Percentiles rank a stretch among this genome's conserved stretches.
Evolutionary conservation across 2,329 filamentous ascomycete genomes (phyloP).

Genomic region (Pestalotiopsis sp.): DNA sequence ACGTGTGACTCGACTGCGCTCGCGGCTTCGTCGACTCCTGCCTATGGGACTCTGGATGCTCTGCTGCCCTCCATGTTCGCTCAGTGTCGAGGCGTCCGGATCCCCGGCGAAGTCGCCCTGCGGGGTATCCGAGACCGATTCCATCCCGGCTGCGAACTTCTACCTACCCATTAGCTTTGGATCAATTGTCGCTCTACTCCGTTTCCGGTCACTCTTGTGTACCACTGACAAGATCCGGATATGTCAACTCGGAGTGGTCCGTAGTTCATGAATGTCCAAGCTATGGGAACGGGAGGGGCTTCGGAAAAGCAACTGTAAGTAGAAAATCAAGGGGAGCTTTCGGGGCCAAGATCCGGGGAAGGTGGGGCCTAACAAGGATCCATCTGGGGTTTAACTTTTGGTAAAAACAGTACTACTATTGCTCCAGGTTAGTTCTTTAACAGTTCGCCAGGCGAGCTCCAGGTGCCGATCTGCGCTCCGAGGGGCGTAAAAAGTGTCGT

Average conservation of each 20-base stretch:
- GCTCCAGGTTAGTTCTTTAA: background rate
- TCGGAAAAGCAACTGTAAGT: conserved; percentile 1
- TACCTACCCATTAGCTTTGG: background rate
- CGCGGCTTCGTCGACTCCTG: conserved; percentile 23
- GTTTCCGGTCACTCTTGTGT: background rate
- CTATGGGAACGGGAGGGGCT: background rate
- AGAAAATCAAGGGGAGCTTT: background rate
- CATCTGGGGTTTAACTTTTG: background rate
- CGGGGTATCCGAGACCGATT: background rate
- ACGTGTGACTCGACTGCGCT: conserved; percentile 45
- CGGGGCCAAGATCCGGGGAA: background rate
- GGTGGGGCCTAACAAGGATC: background rate
- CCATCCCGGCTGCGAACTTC: background rate
- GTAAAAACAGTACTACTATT: background rate
- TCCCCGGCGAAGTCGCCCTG: background rate
- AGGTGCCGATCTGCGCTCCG: no score
- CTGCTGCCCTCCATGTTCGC: background rate
- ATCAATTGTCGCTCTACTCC: background rate
- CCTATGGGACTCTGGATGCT: background rate
- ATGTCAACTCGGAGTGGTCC: background rate
- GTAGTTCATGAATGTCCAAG: no score
- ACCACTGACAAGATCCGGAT: background rate
- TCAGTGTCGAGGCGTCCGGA: no score
- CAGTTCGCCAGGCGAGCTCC: no score
- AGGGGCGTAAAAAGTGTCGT: no score